Base-by-base conservation (phyloP, 2,329 filamentous ascomycete species). In the Verticillium albo-atrum region DNA sequence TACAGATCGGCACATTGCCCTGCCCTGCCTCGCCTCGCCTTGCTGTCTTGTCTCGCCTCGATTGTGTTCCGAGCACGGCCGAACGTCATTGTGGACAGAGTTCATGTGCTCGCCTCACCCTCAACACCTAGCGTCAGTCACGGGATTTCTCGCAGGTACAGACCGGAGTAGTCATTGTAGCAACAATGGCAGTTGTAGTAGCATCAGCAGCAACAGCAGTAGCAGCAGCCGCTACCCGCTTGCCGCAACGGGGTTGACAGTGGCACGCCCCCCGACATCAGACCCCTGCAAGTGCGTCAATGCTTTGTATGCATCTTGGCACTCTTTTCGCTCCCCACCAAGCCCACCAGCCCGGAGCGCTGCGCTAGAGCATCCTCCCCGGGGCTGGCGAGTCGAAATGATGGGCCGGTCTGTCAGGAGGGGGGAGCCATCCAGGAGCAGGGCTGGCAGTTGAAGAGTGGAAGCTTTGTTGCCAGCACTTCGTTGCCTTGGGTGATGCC, bases 211-310 rank as follows among this genome's bases (percentile, higher is more conserved):
- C 34, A 50, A 34, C 37, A 23, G 37, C 37, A n/a, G n/a, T 17
- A 35, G 6, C 34, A 50, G 34, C 42, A 23, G 42, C 20, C 10
- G 42, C 20, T 50, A 50, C 42, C 42, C 42, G 30, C 14, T 34
- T 15, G 26, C 54, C 54, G 37, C 55, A 50, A 50, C 26, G 27
- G 32, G 34, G 12, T 47, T 26, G 25, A 47, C 37, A 5, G 23
- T 32, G 27, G 47, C 28, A 55, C 53, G 3, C 54, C 2, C 42
- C 42, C 42, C 9, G n/a, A n/a, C n/a, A n/a, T n/a, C 42, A 1
- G 4, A 68, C 61, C 68, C 71, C 71, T 73, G 71, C 65, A 71
- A 62, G 61, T 73, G 71, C 72, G 70, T 75, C 72, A 75, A 75
- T 75, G 74, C 73, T 68, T 74, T 75, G 66, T 65, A 68, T 74